Conservation (phyloP, 2,329 filamentous ascomycete genomes). For the Calonectria pauciramosa region DNA sequence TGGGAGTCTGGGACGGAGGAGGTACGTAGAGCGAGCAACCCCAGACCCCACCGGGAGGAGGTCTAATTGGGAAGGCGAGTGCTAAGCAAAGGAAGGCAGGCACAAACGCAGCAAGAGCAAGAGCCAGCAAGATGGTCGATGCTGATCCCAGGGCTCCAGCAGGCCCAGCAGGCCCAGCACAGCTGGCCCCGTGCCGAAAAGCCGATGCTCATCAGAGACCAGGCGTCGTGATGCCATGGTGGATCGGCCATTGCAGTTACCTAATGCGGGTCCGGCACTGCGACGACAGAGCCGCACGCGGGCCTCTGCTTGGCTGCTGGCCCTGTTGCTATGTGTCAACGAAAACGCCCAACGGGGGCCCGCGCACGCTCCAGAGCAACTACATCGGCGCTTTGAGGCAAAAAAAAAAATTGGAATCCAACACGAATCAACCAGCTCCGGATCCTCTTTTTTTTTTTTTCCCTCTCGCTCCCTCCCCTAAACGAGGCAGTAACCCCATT, state of each 20-base stretch:
- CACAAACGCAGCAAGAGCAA: not conserved
- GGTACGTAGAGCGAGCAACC: not conserved
- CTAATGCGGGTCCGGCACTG: constrained; percentile 29
- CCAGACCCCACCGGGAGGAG: not conserved
- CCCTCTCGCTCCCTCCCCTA: not conserved
- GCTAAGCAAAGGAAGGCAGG: not conserved
- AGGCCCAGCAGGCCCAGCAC: too few species aligned
- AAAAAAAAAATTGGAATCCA: not conserved
- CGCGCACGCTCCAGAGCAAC: constrained; percentile 14
- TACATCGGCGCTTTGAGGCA: not conserved
- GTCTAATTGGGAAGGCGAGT: constrained; percentile 5
- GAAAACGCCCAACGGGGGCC: constrained; percentile 19
- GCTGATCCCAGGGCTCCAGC: not conserved
- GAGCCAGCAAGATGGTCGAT: not conserved
- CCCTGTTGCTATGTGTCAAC: constrained; percentile 26
- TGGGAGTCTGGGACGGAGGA: not conserved
- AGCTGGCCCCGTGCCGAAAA: not conserved
- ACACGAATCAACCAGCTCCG: not conserved
- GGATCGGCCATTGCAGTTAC: constrained; percentile 22
- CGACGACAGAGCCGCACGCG: constrained; percentile 23
- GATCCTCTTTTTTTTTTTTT: not conserved
- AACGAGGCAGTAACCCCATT: not conserved
- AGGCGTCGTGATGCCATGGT: constrained; percentile 8
- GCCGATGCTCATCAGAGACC: constrained; percentile 1
- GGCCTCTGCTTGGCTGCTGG: constrained; percentile 26